Base-by-base conservation (phyloP, 2,329 filamentous ascomycete genomes). In the Aspergillus latus region DNA sequence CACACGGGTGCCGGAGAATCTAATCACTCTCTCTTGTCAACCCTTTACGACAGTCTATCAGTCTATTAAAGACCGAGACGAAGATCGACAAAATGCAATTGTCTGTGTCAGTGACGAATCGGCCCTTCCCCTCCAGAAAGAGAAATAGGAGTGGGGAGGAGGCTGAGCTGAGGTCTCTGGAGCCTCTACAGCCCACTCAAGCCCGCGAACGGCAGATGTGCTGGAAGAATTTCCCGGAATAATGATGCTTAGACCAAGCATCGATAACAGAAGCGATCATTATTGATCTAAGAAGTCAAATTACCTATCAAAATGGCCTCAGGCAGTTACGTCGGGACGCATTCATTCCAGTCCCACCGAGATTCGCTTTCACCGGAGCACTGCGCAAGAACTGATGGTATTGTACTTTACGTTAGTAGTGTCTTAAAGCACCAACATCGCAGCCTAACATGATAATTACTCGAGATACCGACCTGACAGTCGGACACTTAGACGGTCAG, bases 281-380 rank as follows among this genome's bases (percentile, higher is more conserved):
- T 21, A 53, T 45, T 45, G n/a, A 40, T 28, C 2, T 43, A 45
- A 44, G 54, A 29, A 39, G 29, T 30, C 36, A 49, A 53, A 29
- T 43, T 40, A 53, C 45, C 44, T 49, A 21, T 57, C 49, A 52
- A 37, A 52, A 52, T 52, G 43, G 21, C 49, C n/a, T n/a, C 40
- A 5, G 40, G 8, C 36, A 45, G 21, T 29, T 37, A 26, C 34
- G 13, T 52, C 50, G 16, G 34, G 37, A 21, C 37, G 34, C 26
- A 37, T 46, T 28, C 13, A 39, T 11, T 36, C 5, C 42, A 46
- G 28, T 49, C 26, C 39, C 37, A 42, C 42, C 30, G 47, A 36
- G 21, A 49, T 30, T 45, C 52, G 21, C 21, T 21, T 21, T 21
- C 21, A 21, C 21, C 21, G 21, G n/a, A 21, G 21, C 21, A 21